Percentiles rank a stretch among this genome's conserved stretches.
These are phyloP conservation scores for Xylariaceae sp. DNA, from an alignment of 2,329 filamentous ascomycete genomes.

Conservation along the genomic window DNA sequence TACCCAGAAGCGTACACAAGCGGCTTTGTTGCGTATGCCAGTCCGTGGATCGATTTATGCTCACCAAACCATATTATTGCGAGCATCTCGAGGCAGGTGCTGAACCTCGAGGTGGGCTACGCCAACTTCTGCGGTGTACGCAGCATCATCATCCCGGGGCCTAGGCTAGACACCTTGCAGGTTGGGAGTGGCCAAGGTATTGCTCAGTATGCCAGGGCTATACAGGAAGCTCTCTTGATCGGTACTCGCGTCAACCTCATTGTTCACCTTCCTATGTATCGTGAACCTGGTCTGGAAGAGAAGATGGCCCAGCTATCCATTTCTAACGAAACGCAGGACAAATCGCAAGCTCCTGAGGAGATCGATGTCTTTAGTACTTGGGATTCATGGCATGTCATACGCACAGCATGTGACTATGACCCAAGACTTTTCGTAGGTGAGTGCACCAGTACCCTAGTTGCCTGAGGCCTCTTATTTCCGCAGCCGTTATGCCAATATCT, in stretches of 20 bases:
- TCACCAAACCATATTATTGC: constrained; percentile 78
- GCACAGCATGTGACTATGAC: constrained; percentile 81
- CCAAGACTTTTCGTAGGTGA: constrained; percentile 77
- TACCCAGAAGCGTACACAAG: constrained; percentile 64
- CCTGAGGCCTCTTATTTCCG: constrained; percentile 8
- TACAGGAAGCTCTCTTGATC: constrained; percentile 73
- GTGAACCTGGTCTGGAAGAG: constrained; percentile 59
- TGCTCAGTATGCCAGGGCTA: constrained; percentile 75
- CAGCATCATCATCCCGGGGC: constrained; percentile 78
- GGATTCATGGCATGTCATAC: constrained; percentile 91
- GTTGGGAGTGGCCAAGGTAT: constrained; percentile 48
- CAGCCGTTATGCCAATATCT: background rate
- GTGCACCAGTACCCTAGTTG: constrained; percentile 32
- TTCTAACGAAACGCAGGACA: constrained; percentile 33
- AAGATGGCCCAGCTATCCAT: constrained; percentile 50
- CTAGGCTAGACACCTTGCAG: constrained; percentile 58
- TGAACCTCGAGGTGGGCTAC: constrained; percentile 89
- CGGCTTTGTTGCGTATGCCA: constrained; percentile 74
- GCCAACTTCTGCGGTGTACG: constrained; percentile 90
- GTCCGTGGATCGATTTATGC: constrained; percentile 87
- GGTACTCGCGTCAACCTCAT: constrained; percentile 75
- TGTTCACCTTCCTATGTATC: constrained; percentile 79
- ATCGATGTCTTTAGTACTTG: constrained; percentile 74
- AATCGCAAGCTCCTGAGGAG: constrained; percentile 43
- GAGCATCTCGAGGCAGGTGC: constrained; percentile 80